Base-by-base conservation (phyloP, 176 grass and related monocot species). In the Thinopyrum elongatum region DNA sequence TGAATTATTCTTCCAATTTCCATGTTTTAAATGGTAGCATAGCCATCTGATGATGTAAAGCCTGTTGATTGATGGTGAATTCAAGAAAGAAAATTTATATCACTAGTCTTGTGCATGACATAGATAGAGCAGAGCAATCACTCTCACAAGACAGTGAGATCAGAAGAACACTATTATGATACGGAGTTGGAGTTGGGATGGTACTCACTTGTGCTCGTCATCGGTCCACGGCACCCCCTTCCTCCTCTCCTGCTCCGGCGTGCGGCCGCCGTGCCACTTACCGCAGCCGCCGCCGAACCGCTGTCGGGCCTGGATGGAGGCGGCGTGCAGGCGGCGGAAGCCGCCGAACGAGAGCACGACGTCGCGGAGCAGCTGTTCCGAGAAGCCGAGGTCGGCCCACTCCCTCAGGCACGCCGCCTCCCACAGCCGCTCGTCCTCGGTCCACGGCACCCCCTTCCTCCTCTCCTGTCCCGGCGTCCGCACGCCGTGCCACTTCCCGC, bases 361-460 rank as follows among this genome's bases (percentile, higher is more conserved):
- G 8, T 1, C 21, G 2, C 92, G 89, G 61, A 91, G 89, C 78
- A 49, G 82, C 82, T 69, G 81, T 55, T 90, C 76, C 2, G 84
- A 60, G 85, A 16, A 92, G 2, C 84, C 78, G 27, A 82, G 59
- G 59, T 44, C 79, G 3, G 82, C 41, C 82, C 82, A 94, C 38
- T 94, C 87, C 35, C 92, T 90, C 60, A 89, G 79, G 60, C 92
- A 94, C 38, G 83, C 87, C 30, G 74, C 89, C 66, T 91, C 92
- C 89, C 92, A 94, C 21, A 91, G 78, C 66, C 81, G 95, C n/a
- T n/a, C n/a, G n/a, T n/a, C 90, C 88, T 97, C 90, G 23, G 95
- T 95, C 95, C 95, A 97, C 82, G 95, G 95, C 75, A 89, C 82
- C 65, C 95, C 95, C 88, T 95, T 98, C 91, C 93, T 95, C 79